Conservation (phyloP, 2,329 filamentous ascomycete species). For the Alternaria burnsii region DNA sequence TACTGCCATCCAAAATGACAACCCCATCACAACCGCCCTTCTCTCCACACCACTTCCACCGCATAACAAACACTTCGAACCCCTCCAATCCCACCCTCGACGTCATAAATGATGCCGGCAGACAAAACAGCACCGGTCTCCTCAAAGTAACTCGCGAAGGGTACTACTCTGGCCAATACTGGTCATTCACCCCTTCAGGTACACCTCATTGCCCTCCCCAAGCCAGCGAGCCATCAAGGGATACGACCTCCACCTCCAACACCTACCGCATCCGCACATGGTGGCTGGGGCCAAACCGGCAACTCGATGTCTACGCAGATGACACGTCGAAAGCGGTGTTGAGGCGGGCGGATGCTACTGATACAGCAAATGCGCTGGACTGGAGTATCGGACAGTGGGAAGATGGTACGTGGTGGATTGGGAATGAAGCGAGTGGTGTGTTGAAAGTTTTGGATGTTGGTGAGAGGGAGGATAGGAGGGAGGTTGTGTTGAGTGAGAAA, state of each 20-base stretch:
- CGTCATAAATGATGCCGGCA: not conserved
- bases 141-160: slow-evolving; percentile 20
- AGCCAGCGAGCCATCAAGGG: not conserved
- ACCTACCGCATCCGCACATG: slow-evolving; percentile 28
- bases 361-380: slow-evolving; percentile 13
- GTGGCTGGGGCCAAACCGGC: slow-evolving; percentile 30
- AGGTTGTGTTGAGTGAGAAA: slow-evolving; percentile 22
- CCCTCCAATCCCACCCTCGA: not conserved
- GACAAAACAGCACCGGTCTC: not conserved
- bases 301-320: slow-evolving; percentile 25
- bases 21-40: not conserved
- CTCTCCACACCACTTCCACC: not conserved
- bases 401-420: slow-evolving; percentile 32
- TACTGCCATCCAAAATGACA: not conserved
- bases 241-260: slow-evolving; percentile 18
- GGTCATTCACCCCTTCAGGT: slow-evolving; percentile 26
- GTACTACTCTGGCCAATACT: slow-evolving; percentile 35
- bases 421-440: slow-evolving; percentile 27
- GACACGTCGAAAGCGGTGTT: slow-evolving; percentile 26
- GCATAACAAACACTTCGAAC: not conserved
- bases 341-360: slow-evolving; percentile 11
- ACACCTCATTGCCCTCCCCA: not conserved
- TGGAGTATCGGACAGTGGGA: slow-evolving; percentile 33
- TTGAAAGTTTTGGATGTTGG: slow-evolving; percentile 29
- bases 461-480: slow-evolving; percentile 24